Evolutionary conservation across 805 yeast species (phyloP).

Genomic region (Saturnispora bothae): DNA sequence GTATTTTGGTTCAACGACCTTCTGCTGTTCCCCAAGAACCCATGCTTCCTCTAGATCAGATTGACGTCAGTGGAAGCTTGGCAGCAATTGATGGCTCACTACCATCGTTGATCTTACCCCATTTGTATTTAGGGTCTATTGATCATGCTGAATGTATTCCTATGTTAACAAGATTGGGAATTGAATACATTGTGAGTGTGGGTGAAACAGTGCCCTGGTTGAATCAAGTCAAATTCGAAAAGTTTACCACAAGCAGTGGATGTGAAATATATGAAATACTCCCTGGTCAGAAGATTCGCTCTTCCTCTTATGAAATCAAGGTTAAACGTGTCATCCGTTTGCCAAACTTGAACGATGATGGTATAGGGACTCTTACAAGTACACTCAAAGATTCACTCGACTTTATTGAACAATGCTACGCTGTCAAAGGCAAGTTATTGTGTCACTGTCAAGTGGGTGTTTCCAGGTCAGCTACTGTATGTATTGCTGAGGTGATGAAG

Average conservation of each 20-base stretch:
- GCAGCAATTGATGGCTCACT: slow-evolving; percentile 44
- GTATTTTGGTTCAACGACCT: not conserved
- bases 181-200: slow-evolving; percentile 68
- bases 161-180: slow-evolving; percentile 53
- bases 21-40: not conserved
- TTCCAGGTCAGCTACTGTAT: slow-evolving; percentile 88
- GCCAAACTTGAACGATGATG: slow-evolving; percentile 78
- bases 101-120: slow-evolving; percentile 77
- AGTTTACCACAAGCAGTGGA: slow-evolving; percentile 16
- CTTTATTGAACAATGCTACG: slow-evolving; percentile 49
- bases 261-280: slow-evolving; percentile 21
- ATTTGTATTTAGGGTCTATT: slow-evolving; percentile 76
- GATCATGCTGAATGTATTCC: slow-evolving; percentile 68
- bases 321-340: slow-evolving; percentile 49
- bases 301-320: slow-evolving; percentile 17
- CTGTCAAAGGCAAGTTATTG: slow-evolving; percentile 40
- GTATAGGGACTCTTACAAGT: slow-evolving; percentile 63
- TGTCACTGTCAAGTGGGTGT: slow-evolving; percentile 97
- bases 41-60: not conserved
- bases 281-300: slow-evolving; percentile 12
- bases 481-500: slow-evolving; percentile 90
- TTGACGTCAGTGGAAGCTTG: slow-evolving; percentile 24
- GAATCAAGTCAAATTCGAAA: slow-evolving; percentile 14
- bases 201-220: slow-evolving; percentile 75
- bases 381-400: slow-evolving; percentile 54